Evolutionary conservation across 2,329 filamentous ascomycete species (phyloP).

Genomic region (Verticillium nonalfalfae): DNA sequence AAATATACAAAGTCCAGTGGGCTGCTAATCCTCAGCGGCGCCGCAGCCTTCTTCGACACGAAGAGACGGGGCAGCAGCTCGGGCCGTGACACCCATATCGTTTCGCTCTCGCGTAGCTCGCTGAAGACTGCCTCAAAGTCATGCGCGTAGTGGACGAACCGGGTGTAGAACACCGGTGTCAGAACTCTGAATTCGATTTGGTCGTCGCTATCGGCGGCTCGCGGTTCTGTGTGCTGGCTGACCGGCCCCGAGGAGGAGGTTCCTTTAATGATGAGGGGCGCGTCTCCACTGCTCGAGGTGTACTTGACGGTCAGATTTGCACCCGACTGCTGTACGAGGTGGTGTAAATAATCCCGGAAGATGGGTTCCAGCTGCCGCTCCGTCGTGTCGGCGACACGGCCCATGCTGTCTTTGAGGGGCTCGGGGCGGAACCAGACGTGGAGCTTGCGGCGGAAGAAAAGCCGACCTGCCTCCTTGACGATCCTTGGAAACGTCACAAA

Average conservation of each 20-base stretch:
- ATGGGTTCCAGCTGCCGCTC: conserved; percentile 40
- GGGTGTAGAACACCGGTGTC: conserved; percentile 61
- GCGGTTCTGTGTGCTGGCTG: conserved; percentile 1
- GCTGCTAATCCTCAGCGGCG: conserved; percentile 25
- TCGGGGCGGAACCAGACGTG: conserved; percentile 62
- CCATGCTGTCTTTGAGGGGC: conserved; percentile 48
- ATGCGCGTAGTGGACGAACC: conserved; percentile 57
- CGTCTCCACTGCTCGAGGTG: conserved; percentile 41
- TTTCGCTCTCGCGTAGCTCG: conserved; percentile 53
- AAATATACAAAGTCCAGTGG: conserved; percentile 33
- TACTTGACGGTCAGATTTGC: conserved; percentile 45
- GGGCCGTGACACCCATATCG: conserved; percentile 49
- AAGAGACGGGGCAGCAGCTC: conserved; percentile 38
- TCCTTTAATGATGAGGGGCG: not conserved
- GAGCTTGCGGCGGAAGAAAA: conserved; percentile 51
- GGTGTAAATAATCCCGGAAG: conserved; percentile 40
- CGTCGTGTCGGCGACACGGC: conserved; percentile 40
- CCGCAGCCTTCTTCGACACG: conserved; percentile 31
- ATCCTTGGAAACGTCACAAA: conserved; percentile 62
- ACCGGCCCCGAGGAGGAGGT: conserved; percentile 11
- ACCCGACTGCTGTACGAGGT: conserved; percentile 40
- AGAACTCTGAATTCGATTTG: conserved; percentile 51
- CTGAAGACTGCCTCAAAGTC: conserved; percentile 55
- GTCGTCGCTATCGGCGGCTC: conserved; percentile 28
- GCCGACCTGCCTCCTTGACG: conserved; percentile 47